Evolutionary conservation across 352 stramenopile genomes (phyloP).

Genomic region (Pythium periplocum): DNA sequence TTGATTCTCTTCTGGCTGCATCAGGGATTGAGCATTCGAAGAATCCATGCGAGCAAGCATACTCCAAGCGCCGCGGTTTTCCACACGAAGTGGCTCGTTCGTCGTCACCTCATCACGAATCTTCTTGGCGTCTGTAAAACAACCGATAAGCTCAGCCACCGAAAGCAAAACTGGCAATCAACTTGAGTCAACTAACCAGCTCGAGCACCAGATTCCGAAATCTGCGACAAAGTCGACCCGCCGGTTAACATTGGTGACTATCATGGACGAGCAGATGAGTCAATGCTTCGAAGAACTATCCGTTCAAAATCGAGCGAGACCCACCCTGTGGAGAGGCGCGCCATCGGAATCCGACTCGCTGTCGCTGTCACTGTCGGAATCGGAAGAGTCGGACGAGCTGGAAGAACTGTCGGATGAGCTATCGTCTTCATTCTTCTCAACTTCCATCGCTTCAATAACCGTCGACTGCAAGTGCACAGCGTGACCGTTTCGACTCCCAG

Average conservation of each 20-base stretch:
- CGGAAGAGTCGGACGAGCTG: slow-evolving; percentile 74
- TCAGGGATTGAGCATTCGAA: slow-evolving; percentile 42
- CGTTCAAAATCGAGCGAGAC: slow-evolving; percentile 13
- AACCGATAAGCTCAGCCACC: too few relatives aligned
- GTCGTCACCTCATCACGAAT: slow-evolving; percentile 63
- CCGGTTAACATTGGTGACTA: slow-evolving; percentile 19
- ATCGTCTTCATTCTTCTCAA: slow-evolving; percentile 23
- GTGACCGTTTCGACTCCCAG: slow-evolving; percentile 6
- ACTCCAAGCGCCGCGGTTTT: slow-evolving; percentile 82
- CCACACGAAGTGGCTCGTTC: slow-evolving; percentile 64
- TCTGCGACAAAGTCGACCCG: slow-evolving; percentile 16
- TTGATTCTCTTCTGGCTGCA: slow-evolving; percentile 56
- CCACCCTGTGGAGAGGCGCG: slow-evolving; percentile 79
- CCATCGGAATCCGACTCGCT: slow-evolving; percentile 76
- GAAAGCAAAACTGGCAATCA: slow-evolving; percentile 30
- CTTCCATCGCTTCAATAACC: slow-evolving; percentile 17
- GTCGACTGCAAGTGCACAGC: too few relatives aligned
- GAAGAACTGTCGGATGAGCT: slow-evolving; percentile 64
- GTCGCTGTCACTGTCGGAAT: slow-evolving; percentile 84
- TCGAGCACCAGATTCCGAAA: slow-evolving; percentile 17
- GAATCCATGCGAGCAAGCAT: slow-evolving; percentile 77
- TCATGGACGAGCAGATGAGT: slow-evolving; percentile 16
- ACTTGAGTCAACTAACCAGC: slow-evolving; percentile 14
- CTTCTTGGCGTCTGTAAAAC: slow-evolving; percentile 36
- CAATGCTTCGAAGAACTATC: slow-evolving; percentile 22